Evolutionary conservation across 1,284 basidiomycete species (phyloP).

Genomic region (Kalmanozyma brasiliensis): DNA sequence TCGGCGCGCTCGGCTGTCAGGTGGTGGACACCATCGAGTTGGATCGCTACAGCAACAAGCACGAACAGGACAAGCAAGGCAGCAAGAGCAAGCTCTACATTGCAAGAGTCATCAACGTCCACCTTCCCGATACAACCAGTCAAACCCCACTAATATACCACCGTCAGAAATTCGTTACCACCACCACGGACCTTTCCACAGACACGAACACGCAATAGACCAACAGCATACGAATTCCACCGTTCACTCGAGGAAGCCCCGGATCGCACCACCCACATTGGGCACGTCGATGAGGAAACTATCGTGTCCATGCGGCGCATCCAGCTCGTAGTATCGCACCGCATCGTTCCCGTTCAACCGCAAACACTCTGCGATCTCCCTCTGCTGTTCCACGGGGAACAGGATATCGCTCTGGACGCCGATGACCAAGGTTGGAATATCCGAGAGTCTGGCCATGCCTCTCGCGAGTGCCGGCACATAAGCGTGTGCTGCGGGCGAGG

Average conservation of each 20-base stretch:
- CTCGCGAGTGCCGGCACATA: constrained; percentile 83
- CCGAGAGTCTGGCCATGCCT: constrained; percentile 80
- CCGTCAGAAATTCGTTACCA: constrained; percentile 25
- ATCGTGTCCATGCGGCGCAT: constrained; percentile 94
- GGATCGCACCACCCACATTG: constrained; percentile 81
- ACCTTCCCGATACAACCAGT: neutral
- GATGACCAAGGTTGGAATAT: constrained; percentile 85
- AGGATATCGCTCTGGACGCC: constrained; percentile 97
- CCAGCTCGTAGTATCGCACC: constrained; percentile 96
- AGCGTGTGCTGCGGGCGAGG: constrained; percentile 71
- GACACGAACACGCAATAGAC: neutral
- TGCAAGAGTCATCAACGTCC: constrained; percentile 26
- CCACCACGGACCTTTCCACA: neutral
- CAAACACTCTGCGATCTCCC: constrained; percentile 92
- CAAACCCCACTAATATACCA: constrained; percentile 29
- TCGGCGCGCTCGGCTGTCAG: constrained; percentile 28
- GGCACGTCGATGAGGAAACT: constrained; percentile 88
- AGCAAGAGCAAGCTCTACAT: constrained; percentile 26
- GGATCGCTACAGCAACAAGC: neutral
- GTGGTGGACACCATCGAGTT: constrained; percentile 27
- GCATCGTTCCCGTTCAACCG: constrained; percentile 80
- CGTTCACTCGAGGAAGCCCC: constrained; percentile 76
- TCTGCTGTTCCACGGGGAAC: constrained; percentile 96
- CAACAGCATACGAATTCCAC: neutral
- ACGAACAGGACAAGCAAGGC: too few relatives aligned